These are phyloP conservation scores for Macadamia tetraphylla DNA, from an alignment of 164 flowering plant genomes.

Conservation along the genomic window DNA sequence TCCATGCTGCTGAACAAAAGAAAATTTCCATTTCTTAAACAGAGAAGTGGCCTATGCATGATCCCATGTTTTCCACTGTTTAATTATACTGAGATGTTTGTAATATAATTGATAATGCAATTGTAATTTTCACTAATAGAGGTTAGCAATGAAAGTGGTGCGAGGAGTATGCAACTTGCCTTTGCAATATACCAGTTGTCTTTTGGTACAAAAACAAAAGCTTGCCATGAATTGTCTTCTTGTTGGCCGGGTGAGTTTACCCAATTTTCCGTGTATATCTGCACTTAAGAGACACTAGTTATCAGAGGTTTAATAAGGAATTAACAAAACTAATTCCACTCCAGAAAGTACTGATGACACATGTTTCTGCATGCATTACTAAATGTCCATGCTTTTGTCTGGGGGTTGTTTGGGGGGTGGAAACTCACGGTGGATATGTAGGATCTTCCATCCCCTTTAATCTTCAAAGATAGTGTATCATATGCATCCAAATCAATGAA, in stretches of 20 bases:
- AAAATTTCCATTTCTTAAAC: no score
- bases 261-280: slow-evolving; percentile 99
- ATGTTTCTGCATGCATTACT: not conserved
- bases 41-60: no score
- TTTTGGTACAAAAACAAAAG: slow-evolving; percentile 77
- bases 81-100: not conserved
- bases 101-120: not conserved
- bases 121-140: not conserved
- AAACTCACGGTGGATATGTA: slow-evolving; percentile 87
- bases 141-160: not conserved
- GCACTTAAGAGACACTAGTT: slow-evolving; percentile 13
- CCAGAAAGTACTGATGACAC: not conserved
- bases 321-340: not conserved
- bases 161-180: slow-evolving; percentile 36
- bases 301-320: not conserved
- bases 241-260: slow-evolving; percentile 86
- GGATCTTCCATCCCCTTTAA: slow-evolving; percentile 96
- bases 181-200: slow-evolving; percentile 82
- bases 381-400: not conserved
- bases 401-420: no score
- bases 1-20: no score
- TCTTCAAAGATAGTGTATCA: slow-evolving; percentile 77
- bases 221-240: slow-evolving; percentile 99
- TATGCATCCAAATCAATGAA: slow-evolving; percentile 88
- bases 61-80: no score